These are phyloP conservation scores for Penicillium sp. DNA, from an alignment of 2,329 filamentous ascomycete species.

Conservation along the genomic window DNA sequence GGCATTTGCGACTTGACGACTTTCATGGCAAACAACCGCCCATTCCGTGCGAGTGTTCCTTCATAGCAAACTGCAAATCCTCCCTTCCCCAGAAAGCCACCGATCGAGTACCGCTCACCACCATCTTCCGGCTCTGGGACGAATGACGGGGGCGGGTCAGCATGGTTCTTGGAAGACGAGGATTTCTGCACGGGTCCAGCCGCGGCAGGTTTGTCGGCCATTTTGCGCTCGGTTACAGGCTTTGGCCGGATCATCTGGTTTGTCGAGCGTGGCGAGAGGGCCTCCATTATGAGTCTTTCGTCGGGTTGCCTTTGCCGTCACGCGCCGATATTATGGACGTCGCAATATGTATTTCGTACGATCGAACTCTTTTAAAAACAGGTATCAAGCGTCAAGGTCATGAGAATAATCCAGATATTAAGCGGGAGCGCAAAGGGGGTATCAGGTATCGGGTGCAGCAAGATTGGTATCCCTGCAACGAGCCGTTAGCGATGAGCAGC, in stretches of 20 bases:
- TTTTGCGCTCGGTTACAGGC: conserved; percentile 42
- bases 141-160: conserved; percentile 48
- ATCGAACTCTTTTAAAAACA: conserved; percentile 3
- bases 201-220: conserved; percentile 40
- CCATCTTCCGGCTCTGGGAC: conserved; percentile 51
- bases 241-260: conserved; percentile 52
- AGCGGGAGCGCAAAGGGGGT: conserved; percentile 19
- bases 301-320: not conserved
- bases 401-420: conserved; percentile 18
- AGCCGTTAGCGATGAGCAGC: conserved; percentile 21
- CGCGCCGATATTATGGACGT: conserved; percentile 3
- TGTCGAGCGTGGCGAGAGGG: conserved; percentile 53
- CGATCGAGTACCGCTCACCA: conserved; percentile 51
- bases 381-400: conserved; percentile 20
- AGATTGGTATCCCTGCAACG: conserved; percentile 33
- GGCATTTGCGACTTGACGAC: conserved; percentile 55
- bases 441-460: conserved; percentile 27
- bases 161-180: conserved; percentile 48
- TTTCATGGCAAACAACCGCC: conserved; percentile 55
- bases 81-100: conserved; percentile 53
- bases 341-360: not conserved
- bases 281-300: conserved; percentile 45
- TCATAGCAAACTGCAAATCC: conserved; percentile 58
- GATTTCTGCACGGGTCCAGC: conserved; percentile 37
- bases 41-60: conserved; percentile 48